Evolutionary conservation across 768 basidiomycete genomes (phyloP), one percentile per base, ranked within the genome.

Genomic region (Boletus rubescentipes): DNA sequence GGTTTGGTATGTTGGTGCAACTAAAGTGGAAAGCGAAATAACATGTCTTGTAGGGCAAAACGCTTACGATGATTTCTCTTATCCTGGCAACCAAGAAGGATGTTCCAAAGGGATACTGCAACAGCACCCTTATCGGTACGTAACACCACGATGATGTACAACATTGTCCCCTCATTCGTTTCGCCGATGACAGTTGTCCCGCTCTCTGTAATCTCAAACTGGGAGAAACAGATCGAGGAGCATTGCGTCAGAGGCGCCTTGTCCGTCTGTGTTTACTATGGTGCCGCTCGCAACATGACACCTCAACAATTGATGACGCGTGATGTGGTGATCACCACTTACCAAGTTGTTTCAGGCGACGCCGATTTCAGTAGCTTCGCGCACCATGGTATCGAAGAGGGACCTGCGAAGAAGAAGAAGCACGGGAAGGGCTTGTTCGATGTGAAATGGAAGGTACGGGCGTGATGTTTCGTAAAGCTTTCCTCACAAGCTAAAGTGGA

Each of bases 291-390:
- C 32, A 75, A 78, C 16, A 68, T 90, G 66, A 76, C 73, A 29
- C 68, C 87, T 1, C 72, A 77, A 43, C 77, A 89, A 42, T 71
- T 94, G n/a, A 74, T 77, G 60, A 77, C 79, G 57, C 82, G 81
- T 63, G 93, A 94, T 59, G 71, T 92, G 9, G 85, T 95, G 9
- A 84, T 95, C 52, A 92, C 92, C 0, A 94, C 92, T 3, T 93
- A 92, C 65, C 85, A 90, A 62, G 81, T 83, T 11, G 82, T 90
- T 26, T 68, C 79, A 15, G 76, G 80, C 12, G 89, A 91, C 49
- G 73, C 71, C 30, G 73, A 76, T 36, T 54, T 60, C 39, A 59
- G 37, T 11, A 38, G n/a, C 15, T 9, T 56, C 26, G 29, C 32
- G 5, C 59, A 54, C 29, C 53, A 46, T 20, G 65, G 35, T 26